These are phyloP conservation scores for Debaryomyces fabryi DNA, from an alignment of 1,139 yeast species.

Conservation along the genomic window DNA sequence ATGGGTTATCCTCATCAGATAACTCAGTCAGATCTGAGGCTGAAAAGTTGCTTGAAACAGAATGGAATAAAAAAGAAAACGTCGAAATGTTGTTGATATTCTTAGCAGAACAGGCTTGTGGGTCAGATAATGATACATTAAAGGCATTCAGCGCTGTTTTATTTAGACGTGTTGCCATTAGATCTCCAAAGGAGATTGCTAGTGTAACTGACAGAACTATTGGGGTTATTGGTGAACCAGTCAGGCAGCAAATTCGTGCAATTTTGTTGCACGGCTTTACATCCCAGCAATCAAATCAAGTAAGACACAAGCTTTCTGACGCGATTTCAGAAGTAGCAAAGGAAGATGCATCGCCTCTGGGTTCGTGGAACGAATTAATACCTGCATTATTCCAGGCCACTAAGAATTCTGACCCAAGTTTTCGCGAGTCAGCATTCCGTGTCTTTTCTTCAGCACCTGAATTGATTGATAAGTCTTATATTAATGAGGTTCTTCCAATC, in stretches of 20 bases:
- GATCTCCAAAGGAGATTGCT: constrained; percentile 64
- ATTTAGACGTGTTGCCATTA: constrained; percentile 83
- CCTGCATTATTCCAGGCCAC: constrained; percentile 75
- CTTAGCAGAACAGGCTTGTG: constrained; percentile 77
- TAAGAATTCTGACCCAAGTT: constrained; percentile 61
- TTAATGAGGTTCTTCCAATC: constrained; percentile 63
- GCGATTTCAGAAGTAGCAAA: constrained; percentile 92
- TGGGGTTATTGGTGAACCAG: constrained; percentile 65
- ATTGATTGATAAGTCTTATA: constrained; percentile 60
- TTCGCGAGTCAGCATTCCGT: constrained; percentile 90
- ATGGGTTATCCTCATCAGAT: constrained; percentile 76
- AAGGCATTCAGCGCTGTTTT: constrained; percentile 81
- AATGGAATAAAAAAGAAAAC: constrained; percentile 70
- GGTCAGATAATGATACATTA: constrained; percentile 56
- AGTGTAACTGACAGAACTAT: constrained; percentile 76
- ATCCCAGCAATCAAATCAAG: constrained; percentile 61
- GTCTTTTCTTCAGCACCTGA: constrained; percentile 85
- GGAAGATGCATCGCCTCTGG: constrained; percentile 53
- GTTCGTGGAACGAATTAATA: constrained; percentile 75
- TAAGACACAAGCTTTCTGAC: constrained; percentile 91
- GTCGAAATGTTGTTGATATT: constrained; percentile 74
- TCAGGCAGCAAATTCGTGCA: constrained; percentile 62
- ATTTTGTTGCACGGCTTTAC: constrained; percentile 74
- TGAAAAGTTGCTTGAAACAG: constrained; percentile 69
- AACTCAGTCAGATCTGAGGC: constrained; percentile 76